Conservation (phyloP, 2,329 filamentous ascomycete genomes). For the Pseudocercospora vitis region DNA sequence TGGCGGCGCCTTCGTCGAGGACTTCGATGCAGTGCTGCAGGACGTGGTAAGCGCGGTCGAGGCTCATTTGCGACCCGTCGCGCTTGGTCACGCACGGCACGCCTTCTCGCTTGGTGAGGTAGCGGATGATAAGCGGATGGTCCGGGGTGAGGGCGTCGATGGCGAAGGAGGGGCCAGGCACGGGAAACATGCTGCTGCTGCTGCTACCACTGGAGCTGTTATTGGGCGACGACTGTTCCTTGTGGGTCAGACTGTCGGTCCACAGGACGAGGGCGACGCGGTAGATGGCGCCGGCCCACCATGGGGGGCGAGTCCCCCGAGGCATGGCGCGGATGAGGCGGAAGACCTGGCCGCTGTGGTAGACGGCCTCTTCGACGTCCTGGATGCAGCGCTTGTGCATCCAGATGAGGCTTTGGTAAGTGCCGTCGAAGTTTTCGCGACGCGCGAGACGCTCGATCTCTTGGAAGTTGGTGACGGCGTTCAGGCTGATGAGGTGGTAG, state of each 20-base stretch:
- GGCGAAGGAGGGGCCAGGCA: slow-evolving; percentile 47
- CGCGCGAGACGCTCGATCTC: slow-evolving; percentile 67
- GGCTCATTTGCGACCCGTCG: slow-evolving; percentile 49
- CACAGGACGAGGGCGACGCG: slow-evolving; percentile 64
- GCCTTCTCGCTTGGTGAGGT: slow-evolving; percentile 55
- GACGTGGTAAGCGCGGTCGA: slow-evolving; percentile 52
- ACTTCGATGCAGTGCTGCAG: slow-evolving; percentile 55
- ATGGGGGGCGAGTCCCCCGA: slow-evolving; percentile 60
- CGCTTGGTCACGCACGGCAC: slow-evolving; percentile 53
- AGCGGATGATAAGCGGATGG: slow-evolving; percentile 53
- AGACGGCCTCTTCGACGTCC: slow-evolving; percentile 62
- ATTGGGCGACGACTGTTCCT: slow-evolving; percentile 45
- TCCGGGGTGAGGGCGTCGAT: slow-evolving; percentile 54
- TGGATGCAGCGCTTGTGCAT: slow-evolving; percentile 63
- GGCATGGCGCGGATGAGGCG: slow-evolving; percentile 62
- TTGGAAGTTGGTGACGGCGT: slow-evolving; percentile 66
- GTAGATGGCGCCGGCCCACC: slow-evolving; percentile 71
- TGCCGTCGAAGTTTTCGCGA: slow-evolving; percentile 58
- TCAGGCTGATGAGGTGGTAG: slow-evolving; percentile 70
- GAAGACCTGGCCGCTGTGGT: slow-evolving; percentile 68
- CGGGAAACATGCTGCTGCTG: slow-evolving; percentile 40
- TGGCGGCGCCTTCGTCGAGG: slow-evolving; percentile 54
- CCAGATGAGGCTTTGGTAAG: slow-evolving; percentile 57
- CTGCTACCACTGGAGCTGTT: too few species aligned
- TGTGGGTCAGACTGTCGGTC: slow-evolving; percentile 59